These are phyloP conservation scores for Pestalotiopsis fici DNA, from an alignment of 2,329 filamentous ascomycete species.

Conservation along the genomic window DNA sequence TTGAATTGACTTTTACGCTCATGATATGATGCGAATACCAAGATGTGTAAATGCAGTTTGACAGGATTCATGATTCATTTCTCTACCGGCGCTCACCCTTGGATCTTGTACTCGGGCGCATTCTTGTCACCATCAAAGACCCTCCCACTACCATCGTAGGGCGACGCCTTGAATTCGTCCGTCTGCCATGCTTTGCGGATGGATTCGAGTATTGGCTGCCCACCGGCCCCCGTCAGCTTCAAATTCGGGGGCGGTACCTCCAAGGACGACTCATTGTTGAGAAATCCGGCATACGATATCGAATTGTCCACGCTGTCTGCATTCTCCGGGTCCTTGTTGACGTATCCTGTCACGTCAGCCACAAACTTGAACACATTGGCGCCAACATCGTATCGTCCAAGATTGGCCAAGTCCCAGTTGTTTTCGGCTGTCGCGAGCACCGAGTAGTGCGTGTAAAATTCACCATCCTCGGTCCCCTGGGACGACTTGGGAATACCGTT, in stretches of 20 bases:
- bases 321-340: slow-evolving; percentile 36
- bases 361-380: slow-evolving; percentile 61
- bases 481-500: slow-evolving; percentile 67
- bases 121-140: slow-evolving; percentile 41
- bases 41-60: neutral
- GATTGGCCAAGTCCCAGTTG: slow-evolving; percentile 65
- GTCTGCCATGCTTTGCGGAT: slow-evolving; percentile 33
- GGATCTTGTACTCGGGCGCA: slow-evolving; percentile 38
- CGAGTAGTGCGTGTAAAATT: slow-evolving; percentile 67
- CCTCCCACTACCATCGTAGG: slow-evolving; percentile 46
- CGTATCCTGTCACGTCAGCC: slow-evolving; percentile 59
- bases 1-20: neutral
- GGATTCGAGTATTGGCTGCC: slow-evolving; percentile 34
- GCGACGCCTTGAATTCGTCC: slow-evolving; percentile 30
- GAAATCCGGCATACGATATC: slow-evolving; percentile 41
- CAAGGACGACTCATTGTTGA: slow-evolving; percentile 35
- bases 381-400: slow-evolving; percentile 32
- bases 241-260: slow-evolving; percentile 42
- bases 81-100: slow-evolving; percentile 13
- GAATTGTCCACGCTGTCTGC: slow-evolving; percentile 36
- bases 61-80: neutral
- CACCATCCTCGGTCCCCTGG: slow-evolving; percentile 66
- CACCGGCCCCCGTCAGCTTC: slow-evolving; percentile 43
- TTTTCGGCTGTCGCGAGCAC: slow-evolving; percentile 56
- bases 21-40: neutral